These are phyloP conservation scores for Huntiella bhutanensis DNA, from an alignment of 2,329 filamentous ascomycete genomes.

Conservation along the genomic window DNA sequence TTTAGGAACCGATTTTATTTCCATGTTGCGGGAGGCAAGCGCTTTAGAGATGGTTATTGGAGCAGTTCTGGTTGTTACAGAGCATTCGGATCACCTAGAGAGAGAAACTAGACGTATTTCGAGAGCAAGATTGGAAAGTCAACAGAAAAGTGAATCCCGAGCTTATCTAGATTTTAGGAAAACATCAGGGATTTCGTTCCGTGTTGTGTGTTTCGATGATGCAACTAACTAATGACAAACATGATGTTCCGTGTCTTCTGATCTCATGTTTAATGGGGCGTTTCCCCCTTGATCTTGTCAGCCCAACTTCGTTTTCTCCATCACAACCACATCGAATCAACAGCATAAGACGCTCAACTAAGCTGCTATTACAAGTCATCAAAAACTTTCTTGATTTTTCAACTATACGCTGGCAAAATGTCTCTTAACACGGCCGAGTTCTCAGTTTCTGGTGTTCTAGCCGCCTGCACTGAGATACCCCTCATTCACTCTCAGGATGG, in stretches of 20 bases:
- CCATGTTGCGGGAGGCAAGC: conserved; percentile 34
- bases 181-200: neutral
- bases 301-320: conserved; percentile 46
- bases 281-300: conserved; percentile 58
- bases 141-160: conserved; percentile 58
- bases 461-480: conserved; percentile 73
- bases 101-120: conserved; percentile 50
- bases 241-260: conserved; percentile 63
- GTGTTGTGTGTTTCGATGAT: neutral
- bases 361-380: conserved; percentile 68
- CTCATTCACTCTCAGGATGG: conserved; percentile 68
- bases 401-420: conserved; percentile 55
- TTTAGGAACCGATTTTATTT: conserved; percentile 53
- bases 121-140: conserved; percentile 51
- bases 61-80: conserved; percentile 63
- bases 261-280: conserved; percentile 61
- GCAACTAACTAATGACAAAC: conserved; percentile 4
- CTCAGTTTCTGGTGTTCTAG: conserved; percentile 50
- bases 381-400: conserved; percentile 85
- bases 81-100: conserved; percentile 44
- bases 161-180: conserved; percentile 31
- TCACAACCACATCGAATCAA: conserved; percentile 59
- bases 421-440: conserved; percentile 71
- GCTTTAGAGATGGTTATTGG: conserved; percentile 55
- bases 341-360: conserved; percentile 61